Conservation (phyloP, 495 filamentous ascomycete species). For the Geoglossum glabrum region DNA sequence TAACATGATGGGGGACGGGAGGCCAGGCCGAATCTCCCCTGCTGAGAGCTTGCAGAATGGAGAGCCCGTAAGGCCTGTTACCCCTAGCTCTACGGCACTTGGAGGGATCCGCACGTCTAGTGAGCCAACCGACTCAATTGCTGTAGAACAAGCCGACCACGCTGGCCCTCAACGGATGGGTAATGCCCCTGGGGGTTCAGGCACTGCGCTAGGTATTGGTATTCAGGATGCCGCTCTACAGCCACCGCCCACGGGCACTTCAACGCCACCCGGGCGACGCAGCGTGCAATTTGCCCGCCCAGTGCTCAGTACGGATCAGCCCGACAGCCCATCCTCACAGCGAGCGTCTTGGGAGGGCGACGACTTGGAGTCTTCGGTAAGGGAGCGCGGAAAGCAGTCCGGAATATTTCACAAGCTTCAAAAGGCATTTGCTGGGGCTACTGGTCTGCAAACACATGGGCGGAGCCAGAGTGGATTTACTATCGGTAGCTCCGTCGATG, state of each 20-base stretch:
- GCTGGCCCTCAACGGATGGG: neutral
- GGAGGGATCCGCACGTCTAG: neutral
- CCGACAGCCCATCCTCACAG: conserved; percentile 9
- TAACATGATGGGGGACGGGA: neutral
- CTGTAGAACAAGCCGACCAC: neutral
- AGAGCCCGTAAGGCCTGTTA: neutral
- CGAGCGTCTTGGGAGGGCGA: conserved; percentile 13
- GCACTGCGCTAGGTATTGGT: neutral
- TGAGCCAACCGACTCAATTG: neutral
- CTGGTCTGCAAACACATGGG: conserved; percentile 15
- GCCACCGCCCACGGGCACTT: conserved; percentile 7
- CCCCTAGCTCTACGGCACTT: neutral
- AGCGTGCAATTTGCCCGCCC: conserved; percentile 23
- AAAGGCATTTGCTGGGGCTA: conserved; percentile 19
- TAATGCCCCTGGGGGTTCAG: neutral
- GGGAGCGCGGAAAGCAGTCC: conserved; percentile 12
- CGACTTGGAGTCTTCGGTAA: conserved; percentile 10
- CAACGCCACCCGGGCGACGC: conserved; percentile 18
- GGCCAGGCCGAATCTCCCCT: neutral
- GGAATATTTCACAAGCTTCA: conserved; percentile 19
- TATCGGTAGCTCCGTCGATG: conserved; percentile 13
- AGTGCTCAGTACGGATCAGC: conserved; percentile 4
- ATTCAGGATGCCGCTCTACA: neutral
- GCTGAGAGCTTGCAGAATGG: neutral
- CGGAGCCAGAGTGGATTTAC: conserved; percentile 16